Percentiles rank a stretch among this genome's conserved stretches.
These are phyloP conservation scores for Hypoxylon rickii DNA, from an alignment of 495 filamentous ascomycete genomes.

Conservation along the genomic window DNA sequence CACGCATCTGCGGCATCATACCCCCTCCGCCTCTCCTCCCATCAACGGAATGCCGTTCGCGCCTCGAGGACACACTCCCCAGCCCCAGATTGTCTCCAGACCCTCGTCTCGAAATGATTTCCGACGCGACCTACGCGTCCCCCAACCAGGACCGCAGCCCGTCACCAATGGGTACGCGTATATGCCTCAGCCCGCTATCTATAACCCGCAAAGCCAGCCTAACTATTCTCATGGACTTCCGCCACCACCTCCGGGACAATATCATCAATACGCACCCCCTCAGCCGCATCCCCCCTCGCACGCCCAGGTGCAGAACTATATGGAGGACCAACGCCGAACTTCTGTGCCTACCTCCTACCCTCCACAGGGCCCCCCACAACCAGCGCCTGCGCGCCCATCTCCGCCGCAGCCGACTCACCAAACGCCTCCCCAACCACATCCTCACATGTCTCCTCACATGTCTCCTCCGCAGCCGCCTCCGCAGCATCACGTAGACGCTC, in stretches of 20 bases:
- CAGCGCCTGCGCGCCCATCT: slow-evolving; percentile 33
- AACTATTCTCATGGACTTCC: slow-evolving; percentile 51
- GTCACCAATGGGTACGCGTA: slow-evolving; percentile 80
- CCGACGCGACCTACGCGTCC: slow-evolving; percentile 71
- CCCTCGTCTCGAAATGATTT: slow-evolving; percentile 82
- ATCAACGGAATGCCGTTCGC: slow-evolving; percentile 77
- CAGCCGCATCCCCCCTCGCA: slow-evolving; percentile 43
- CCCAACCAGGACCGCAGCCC: slow-evolving; percentile 59
- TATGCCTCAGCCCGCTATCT: slow-evolving; percentile 83
- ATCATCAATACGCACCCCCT: slow-evolving; percentile 44
- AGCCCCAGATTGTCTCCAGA: slow-evolving; percentile 74
- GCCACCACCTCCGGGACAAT: slow-evolving; percentile 60
- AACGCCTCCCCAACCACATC: slow-evolving; percentile 55
- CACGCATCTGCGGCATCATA: slow-evolving; percentile 78
- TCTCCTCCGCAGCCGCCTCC: slow-evolving; percentile 40
- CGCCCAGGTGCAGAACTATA: slow-evolving; percentile 61
- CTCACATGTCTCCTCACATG: slow-evolving; percentile 56
- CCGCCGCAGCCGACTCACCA: slow-evolving; percentile 50
- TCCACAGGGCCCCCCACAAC: slow-evolving; percentile 44
- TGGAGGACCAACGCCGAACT: slow-evolving; percentile 68
- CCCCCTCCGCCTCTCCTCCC: slow-evolving; percentile 87
- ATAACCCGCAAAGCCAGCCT: slow-evolving; percentile 69
- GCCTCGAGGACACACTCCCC: slow-evolving; percentile 77
- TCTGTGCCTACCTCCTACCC: slow-evolving; percentile 64
- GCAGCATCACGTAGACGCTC: slow-evolving; percentile 52